A percentile compares a stretch with the other conserved stretches of the same genome.
phyloP scores from a whole-genome alignment of 495 filamentous ascomycete species.

The Rostrohypoxylon terebratum region DNA sequence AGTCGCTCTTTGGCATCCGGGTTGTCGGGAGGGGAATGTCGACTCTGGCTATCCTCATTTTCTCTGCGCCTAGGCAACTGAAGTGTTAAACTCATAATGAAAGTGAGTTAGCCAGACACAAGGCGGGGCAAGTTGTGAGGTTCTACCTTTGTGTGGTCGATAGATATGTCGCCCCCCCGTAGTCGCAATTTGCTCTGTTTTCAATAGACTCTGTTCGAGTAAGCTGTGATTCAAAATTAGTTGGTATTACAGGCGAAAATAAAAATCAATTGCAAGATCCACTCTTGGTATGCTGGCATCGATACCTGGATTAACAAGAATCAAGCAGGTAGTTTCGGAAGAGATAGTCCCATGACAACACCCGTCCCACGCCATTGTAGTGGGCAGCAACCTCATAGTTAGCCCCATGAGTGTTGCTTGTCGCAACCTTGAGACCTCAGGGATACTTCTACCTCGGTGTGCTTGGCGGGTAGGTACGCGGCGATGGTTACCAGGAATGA shows the following conservation, averaged over 20 bases:
- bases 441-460: not conserved
- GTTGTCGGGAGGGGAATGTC: not conserved
- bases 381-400: not conserved
- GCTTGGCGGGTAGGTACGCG: not conserved
- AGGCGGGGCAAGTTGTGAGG: not conserved
- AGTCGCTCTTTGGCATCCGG: not conserved
- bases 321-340: not conserved
- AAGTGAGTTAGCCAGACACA: not conserved
- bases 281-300: not conserved
- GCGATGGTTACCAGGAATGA: not conserved
- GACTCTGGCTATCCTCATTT: not conserved
- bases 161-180: not conserved
- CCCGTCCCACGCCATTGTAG: not conserved
- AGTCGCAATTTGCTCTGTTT: not conserved
- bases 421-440: not conserved
- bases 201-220: not conserved
- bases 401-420: not conserved
- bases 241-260: not conserved
- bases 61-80: not conserved
- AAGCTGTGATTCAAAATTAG: not conserved
- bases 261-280: not conserved
- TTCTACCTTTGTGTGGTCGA: not conserved
- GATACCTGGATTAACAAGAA: not conserved
- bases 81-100: not conserved
- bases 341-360: not conserved